Percentiles rank a stretch among this genome's conserved stretches.
Conservation (phyloP, 345 rosid genomes). For the Mallotus nudiflorus region DNA sequence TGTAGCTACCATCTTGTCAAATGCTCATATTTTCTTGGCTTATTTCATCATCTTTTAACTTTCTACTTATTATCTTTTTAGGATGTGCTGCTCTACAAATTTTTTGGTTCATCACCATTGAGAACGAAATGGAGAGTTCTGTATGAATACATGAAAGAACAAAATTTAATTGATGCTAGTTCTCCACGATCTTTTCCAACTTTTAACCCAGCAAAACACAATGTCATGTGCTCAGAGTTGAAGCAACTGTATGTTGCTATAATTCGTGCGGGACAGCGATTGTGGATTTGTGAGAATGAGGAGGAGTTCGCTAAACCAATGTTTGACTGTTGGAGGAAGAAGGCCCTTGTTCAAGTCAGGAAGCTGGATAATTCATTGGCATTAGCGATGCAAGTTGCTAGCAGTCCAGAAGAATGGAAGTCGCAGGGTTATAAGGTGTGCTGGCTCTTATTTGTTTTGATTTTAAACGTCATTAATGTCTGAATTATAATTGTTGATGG, state of each 20-base stretch:
- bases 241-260: conserved; percentile 54
- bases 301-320: conserved; percentile 41
- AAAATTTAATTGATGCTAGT: conserved; percentile 26
- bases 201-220: conserved; percentile 40
- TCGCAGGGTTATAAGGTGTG: conserved; percentile 45
- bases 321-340: conserved; percentile 41
- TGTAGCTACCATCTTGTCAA: neutral
- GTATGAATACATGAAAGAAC: conserved; percentile 42
- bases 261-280: conserved; percentile 52
- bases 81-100: conserved; percentile 53
- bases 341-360: conserved; percentile 35
- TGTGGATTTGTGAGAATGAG: conserved; percentile 51
- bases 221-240: conserved; percentile 47
- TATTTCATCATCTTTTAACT: neutral
- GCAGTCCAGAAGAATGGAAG: conserved; percentile 53
- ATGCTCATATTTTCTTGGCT: neutral
- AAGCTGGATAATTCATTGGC: conserved; percentile 40
- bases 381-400: conserved; percentile 43
- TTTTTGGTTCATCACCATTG: conserved; percentile 50
- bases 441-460: neutral
- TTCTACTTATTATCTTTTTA: conserved; percentile 16
- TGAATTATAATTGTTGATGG: too few relatives aligned
- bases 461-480: too few relatives aligned
- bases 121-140: conserved; percentile 53
- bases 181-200: conserved; percentile 23